Percentiles rank a stretch among this genome's conserved stretches.
phyloP scores from a whole-genome alignment of 345 rosid genomes.

The Hevea brasiliensis region DNA sequence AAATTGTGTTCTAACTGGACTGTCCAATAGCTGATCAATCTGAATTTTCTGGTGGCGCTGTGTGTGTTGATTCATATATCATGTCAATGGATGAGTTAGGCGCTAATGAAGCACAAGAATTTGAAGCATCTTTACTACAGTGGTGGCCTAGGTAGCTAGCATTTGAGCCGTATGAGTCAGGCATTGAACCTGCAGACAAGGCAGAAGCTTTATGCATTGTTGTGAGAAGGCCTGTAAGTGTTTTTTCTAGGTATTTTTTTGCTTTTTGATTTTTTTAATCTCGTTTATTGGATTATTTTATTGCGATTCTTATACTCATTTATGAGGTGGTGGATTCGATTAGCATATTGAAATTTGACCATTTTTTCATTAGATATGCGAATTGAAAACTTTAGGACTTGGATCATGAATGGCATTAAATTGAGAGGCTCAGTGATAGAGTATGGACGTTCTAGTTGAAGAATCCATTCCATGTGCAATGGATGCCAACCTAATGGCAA shows the following conservation, averaged over 20 bases:
- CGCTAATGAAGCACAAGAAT: constrained; percentile 39
- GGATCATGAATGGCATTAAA: constrained; percentile 8
- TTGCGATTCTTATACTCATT: not conserved
- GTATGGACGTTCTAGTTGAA: not conserved
- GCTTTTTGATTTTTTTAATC: not conserved
- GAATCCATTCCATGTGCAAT: not conserved
- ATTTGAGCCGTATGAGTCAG: constrained; percentile 46
- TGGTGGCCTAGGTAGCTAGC: constrained; percentile 79
- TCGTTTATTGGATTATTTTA: not conserved
- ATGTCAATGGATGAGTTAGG: constrained; percentile 61
- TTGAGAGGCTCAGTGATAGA: constrained; percentile 13
- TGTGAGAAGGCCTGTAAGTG: constrained; percentile 72
- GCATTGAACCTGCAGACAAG: constrained; percentile 34
- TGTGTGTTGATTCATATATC: not conserved
- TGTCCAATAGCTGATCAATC: constrained; percentile 33
- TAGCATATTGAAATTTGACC: constrained; percentile 11
- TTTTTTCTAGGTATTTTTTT: constrained; percentile 14
- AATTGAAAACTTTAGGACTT: constrained; percentile 9
- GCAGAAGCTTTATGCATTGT: constrained; percentile 39
- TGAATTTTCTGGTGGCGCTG: not conserved
- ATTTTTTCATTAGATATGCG: not conserved
- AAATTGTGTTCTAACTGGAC: constrained; percentile 25
- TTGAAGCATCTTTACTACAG: constrained; percentile 31
- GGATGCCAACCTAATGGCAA: not conserved
- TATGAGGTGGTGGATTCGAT: constrained; percentile 13